These are phyloP conservation scores for Globisporangium okanoganense DNA, from an alignment of 352 stramenopile genomes.

Conservation along the genomic window DNA sequence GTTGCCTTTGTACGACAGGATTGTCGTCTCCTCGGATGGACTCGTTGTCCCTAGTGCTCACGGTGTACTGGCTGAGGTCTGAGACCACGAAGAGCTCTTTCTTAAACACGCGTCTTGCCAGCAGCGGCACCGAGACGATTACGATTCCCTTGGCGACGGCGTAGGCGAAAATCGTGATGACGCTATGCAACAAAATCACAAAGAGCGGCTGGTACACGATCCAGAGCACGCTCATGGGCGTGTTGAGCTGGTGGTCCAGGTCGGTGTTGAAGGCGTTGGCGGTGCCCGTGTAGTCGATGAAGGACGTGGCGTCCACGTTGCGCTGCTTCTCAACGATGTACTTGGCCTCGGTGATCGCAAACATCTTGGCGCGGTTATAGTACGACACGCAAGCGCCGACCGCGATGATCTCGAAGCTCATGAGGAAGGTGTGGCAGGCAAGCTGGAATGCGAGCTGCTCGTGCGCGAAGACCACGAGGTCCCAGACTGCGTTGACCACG, in stretches of 20 bases:
- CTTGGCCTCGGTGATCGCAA: constrained; percentile 4
- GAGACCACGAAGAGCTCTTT: constrained; percentile 1
- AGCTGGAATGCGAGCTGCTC: constrained; percentile 28
- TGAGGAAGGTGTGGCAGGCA: constrained; percentile 28
- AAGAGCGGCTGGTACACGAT: constrained; percentile 22
- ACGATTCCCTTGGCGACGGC: constrained; percentile 12
- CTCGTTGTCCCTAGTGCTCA: background rate
- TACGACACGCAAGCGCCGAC: constrained; percentile 13
- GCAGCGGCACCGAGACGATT: background rate
- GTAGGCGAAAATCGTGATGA: constrained; percentile 16
- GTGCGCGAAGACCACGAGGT: constrained; percentile 19
- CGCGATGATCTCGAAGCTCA: constrained; percentile 24
- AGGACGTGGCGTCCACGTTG: constrained; percentile 10
- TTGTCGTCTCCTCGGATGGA: background rate
- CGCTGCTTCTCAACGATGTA: constrained; percentile 15
- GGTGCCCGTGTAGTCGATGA: constrained; percentile 16
- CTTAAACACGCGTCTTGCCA: constrained; percentile 2
- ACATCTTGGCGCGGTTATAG: constrained; percentile 9
- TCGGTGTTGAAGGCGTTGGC: constrained; percentile 22
- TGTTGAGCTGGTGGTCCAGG: constrained; percentile 13
- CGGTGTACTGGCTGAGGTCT: background rate
- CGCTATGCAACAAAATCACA: constrained; percentile 8
- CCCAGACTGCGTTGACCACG: constrained; percentile 31
- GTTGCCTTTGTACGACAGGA: background rate
- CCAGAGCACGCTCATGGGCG: background rate